Percentiles rank a stretch among this genome's conserved stretches.
Evolutionary conservation across 192 early-diverging fungal genomes (phyloP).

Genomic region (Backusella australiensis): DNA sequence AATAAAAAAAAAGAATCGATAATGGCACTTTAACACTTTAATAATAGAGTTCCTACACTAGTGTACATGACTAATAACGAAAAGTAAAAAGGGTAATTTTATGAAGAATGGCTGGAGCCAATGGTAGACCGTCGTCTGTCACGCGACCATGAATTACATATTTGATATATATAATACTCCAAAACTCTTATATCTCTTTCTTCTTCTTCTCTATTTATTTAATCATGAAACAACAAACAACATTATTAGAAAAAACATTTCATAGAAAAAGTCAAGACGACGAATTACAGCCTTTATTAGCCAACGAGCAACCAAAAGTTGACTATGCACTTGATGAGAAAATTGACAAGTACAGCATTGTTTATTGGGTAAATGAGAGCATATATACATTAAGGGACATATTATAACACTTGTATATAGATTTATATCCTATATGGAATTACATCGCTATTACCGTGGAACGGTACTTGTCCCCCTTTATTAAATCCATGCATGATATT

Average conservation of each 20-base stretch:
- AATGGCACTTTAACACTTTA: neutral
- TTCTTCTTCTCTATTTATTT: neutral
- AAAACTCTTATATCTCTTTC: neutral
- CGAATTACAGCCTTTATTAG: neutral
- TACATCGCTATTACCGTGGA: slow-evolving; percentile 77
- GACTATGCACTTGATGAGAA: neutral
- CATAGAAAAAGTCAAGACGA: neutral
- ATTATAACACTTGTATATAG: neutral
- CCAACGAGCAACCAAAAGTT: neutral
- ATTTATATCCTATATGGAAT: slow-evolving; percentile 74
- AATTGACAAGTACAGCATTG: slow-evolving; percentile 13
- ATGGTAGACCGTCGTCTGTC: neutral
- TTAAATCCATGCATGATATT: neutral
- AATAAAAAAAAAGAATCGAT: neutral
- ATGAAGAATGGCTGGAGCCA: neutral
- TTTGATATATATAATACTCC: neutral
- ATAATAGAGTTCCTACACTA: neutral
- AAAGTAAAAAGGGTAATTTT: neutral
- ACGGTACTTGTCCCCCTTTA: slow-evolving; percentile 42
- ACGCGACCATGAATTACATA: neutral
- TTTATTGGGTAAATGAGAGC: slow-evolving; percentile 5
- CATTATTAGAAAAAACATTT: neutral
- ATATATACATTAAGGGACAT: neutral
- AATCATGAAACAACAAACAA: neutral
- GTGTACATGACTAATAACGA: neutral